These are phyloP conservation scores for Maudiozyma humilis DNA, from an alignment of 1,139 yeast species.

Conservation along the genomic window DNA sequence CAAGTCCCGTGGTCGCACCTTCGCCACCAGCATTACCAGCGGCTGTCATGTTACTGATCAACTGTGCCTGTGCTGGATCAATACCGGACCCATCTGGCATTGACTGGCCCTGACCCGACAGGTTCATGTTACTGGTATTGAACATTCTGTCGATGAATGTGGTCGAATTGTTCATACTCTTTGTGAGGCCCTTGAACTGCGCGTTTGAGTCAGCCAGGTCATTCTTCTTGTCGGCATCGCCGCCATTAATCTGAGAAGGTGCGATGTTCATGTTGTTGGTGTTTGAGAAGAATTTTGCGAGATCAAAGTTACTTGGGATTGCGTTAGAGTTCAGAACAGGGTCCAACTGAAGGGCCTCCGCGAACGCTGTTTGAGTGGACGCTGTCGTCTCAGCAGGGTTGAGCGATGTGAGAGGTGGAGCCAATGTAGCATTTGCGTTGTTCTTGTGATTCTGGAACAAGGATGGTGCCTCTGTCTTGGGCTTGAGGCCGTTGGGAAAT, in stretches of 20 bases:
- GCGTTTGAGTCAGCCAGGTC: not conserved
- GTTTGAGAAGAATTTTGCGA: conserved; percentile 17
- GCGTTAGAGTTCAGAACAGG: conserved; percentile 22
- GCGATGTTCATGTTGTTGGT: not conserved
- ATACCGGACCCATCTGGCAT: conserved; percentile 1
- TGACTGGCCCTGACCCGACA: conserved; percentile 12
- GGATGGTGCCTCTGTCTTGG: not conserved
- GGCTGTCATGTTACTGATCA: not conserved
- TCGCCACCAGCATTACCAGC: not conserved
- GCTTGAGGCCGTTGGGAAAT: no score
- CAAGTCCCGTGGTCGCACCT: not conserved
- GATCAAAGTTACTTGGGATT: conserved; percentile 23
- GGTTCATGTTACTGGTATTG: conserved; percentile 23
- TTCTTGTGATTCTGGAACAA: not conserved
- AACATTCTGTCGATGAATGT: conserved; percentile 17
- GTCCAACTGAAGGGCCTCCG: conserved; percentile 25
- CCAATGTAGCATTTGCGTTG: not conserved
- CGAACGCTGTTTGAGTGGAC: conserved; percentile 20
- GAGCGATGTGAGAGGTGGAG: not conserved
- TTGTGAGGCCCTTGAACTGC: not conserved
- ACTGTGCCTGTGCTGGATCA: not conserved
- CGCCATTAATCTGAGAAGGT: no score
- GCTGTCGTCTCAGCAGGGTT: not conserved
- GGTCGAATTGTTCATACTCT: conserved; percentile 7
- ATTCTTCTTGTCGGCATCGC: not conserved